These are phyloP conservation scores for Gossypium schwendimanii DNA, from an alignment of 441 rosid genomes.

Conservation along the genomic window DNA sequence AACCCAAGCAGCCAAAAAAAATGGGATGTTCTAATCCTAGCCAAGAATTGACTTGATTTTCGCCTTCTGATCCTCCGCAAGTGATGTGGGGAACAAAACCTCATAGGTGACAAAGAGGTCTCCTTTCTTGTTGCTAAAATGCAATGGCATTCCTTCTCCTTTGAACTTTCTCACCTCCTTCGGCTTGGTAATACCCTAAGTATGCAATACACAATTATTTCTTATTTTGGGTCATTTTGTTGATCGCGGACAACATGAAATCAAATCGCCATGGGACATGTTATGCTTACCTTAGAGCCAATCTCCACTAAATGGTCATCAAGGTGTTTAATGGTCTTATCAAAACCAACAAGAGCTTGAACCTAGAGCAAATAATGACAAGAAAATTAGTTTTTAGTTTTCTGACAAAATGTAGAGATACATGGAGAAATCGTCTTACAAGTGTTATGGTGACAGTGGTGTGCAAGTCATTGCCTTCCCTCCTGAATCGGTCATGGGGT, in stretches of 20 bases:
- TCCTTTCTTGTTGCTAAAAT: conserved; percentile 75
- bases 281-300: conserved; percentile 56
- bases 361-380: conserved; percentile 35
- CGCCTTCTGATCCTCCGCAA: conserved; percentile 77
- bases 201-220: neutral
- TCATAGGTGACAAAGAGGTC: conserved; percentile 77
- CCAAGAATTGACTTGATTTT: conserved; percentile 68
- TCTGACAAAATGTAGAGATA: neutral
- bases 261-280: neutral
- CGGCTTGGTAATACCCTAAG: conserved; percentile 82
- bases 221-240: neutral
- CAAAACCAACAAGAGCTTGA: conserved; percentile 93
- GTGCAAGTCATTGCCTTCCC: conserved; percentile 87
- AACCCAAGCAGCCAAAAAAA: conserved; percentile 11
- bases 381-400: neutral
- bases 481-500: conserved; percentile 65
- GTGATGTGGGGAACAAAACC: conserved; percentile 75
- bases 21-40: conserved; percentile 24
- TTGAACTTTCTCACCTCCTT: conserved; percentile 79
- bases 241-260: neutral
- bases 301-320: conserved; percentile 81
- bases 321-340: conserved; percentile 82
- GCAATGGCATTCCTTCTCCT: conserved; percentile 97
- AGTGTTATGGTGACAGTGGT: conserved; percentile 76
- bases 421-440: conserved; percentile 30